Evolutionary conservation across 2,329 filamentous ascomycete species (phyloP), one percentile per base, ranked within the genome.

Genomic region (Claviceps sp.): DNA sequence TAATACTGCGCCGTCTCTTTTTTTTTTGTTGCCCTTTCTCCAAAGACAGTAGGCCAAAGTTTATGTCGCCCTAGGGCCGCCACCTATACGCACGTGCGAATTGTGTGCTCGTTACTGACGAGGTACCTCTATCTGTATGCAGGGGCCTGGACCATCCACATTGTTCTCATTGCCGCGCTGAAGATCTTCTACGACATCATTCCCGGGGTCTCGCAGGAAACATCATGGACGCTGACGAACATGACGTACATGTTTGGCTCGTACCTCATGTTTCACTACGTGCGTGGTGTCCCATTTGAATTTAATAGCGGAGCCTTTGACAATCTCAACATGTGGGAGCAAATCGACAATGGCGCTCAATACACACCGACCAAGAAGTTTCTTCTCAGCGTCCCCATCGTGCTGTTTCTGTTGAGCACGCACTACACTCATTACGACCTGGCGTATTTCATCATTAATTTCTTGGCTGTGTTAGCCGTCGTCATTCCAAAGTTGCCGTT

Each of bases 251-350:
- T 97, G 90, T 87, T 93, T 64, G 90, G 89, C 63, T 96, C 91
- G 43, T 98, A 97, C 70, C 81, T 98, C 70, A 98, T 98, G 93
- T 98, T 98, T 72, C 93, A 98, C 72, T 95, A 89, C 77, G 93
- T 98, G 60, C 89, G 91, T 65, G 93, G 93, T 61, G 89, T 97
- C 47, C 93, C 93, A 5, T 98, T 98, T 66, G 93, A 98, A 70
- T 98, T 98, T 78, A 98, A 98, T 67, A 85, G 88, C 52, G 93
- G 93, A 54, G 93, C 93, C 61, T 98, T 97, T 70, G 93, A 98
- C 76, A 97, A 98, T 70, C 78, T 98, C 65, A 98, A 97, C 74
- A 97, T 98, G 93, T 98, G 93, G 93, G 93, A 98, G 74, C 93
- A 98, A 73, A 98, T 98, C 68, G 93, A 98, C 74, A 94, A 97